Base-by-base conservation (phyloP, 2,329 filamentous ascomycete genomes). In the Xylariomycetidae sp. region DNA sequence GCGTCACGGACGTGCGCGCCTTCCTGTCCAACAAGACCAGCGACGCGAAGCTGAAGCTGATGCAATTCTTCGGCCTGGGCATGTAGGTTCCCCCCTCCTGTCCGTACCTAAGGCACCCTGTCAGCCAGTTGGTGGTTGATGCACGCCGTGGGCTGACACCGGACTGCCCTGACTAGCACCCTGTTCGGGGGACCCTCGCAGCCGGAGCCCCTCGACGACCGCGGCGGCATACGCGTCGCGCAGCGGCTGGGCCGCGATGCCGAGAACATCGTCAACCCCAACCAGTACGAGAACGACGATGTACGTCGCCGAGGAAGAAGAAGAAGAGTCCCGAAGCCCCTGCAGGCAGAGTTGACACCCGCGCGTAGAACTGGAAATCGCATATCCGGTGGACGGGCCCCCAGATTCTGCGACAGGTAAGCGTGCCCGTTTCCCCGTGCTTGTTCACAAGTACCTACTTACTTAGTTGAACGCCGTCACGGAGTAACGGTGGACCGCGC, bases 21-120 rank as follows among this genome's bases (percentile, higher is more conserved):
- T 77, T 67, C 41, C 48, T 79, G 13, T 75, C 67, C 44, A 79
- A 79, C 48, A 79, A 79, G 54, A 77, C 70, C 1, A 68, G 64
- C 31, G 44, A 61, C 4, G 63, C 66, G 3, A 73, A 74, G 42
- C 52, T 79, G 19, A 63, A 61, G n/a, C 46, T 76, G 14, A 68
- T 79, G 65, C 68, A 70, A 31, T 76, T 79, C 43, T 79, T 78
- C 38, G 74, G 74, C 0, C 61, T 78, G 3, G 61, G 71, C 23
- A 63, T 76, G 59, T 68, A 37, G 49, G 58, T 38, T 14, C 5
- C 8, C 7, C 10, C 5, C 10, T 10, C 23, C 7, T 7, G 2
- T 9, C 10, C 16, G 15, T 4, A 23, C 16, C n/a, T 19, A 19
- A 12, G 12, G 15, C 22, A n/a, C n/a, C n/a, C n/a, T n/a, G n/a